Evolutionary conservation across 2,329 filamentous ascomycete genomes (phyloP).

Genomic region (Colletotrichum neosansevieriae): DNA sequence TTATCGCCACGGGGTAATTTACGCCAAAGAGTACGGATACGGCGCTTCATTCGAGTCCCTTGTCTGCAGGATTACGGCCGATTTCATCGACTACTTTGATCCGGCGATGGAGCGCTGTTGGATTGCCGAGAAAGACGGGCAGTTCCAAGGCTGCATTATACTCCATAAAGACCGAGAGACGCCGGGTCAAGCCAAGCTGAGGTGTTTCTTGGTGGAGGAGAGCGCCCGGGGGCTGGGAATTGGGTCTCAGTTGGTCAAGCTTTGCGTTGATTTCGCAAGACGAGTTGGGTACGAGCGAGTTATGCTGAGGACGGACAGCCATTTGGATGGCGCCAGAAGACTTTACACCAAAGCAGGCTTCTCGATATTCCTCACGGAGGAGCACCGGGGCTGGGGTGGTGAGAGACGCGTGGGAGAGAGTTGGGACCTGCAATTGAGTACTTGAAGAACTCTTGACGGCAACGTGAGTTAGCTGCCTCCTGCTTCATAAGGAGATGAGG

Average conservation of each 20-base stretch:
- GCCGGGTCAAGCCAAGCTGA: conserved; percentile 42
- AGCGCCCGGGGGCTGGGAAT: conserved; percentile 42
- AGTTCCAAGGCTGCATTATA: conserved; percentile 46
- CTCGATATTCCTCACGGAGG: neutral
- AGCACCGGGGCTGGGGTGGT: conserved; percentile 9
- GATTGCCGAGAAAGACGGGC: conserved; percentile 44
- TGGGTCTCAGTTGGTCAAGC: conserved; percentile 37
- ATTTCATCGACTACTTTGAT: conserved; percentile 45
- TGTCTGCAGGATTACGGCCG: conserved; percentile 43
- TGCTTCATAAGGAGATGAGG: no score
- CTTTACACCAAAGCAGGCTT: conserved; percentile 43
- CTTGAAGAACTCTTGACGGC: no score
- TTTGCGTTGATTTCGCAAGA: conserved; percentile 42
- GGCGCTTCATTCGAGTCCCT: conserved; percentile 43
- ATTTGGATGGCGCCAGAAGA: conserved; percentile 38
- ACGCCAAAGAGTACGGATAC: conserved; percentile 41
- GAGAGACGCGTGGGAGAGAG: conserved; percentile 11
- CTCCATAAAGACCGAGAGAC: conserved; percentile 40
- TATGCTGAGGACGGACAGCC: conserved; percentile 41
- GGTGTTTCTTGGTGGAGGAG: conserved; percentile 44
- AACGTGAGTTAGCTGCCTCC: no score
- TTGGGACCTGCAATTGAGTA: conserved; percentile 34
- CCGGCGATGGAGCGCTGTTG: conserved; percentile 44
- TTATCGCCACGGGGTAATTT: conserved; percentile 44
- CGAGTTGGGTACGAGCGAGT: conserved; percentile 41